Percentiles rank a stretch among this genome's conserved stretches.
Evolutionary conservation across 495 filamentous ascomycete genomes (phyloP).

Genomic region (Penicillium paradoxum): DNA sequence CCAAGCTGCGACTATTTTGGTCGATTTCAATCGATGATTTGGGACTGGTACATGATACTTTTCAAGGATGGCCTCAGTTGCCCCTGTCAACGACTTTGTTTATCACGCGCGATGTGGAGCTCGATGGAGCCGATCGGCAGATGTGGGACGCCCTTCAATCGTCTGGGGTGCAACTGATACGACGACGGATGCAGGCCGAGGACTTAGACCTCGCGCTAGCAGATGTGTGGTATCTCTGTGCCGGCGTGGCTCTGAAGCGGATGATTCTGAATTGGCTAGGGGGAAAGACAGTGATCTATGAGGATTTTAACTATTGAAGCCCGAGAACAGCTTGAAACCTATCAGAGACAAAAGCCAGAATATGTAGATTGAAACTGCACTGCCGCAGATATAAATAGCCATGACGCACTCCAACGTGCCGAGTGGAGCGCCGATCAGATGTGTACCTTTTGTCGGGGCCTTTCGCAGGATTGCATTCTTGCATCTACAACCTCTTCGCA

Average conservation of each 20-base stretch:
- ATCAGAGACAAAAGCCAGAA: too few relatives aligned
- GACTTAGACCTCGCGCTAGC: constrained; percentile 47
- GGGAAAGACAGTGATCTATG: constrained; percentile 57
- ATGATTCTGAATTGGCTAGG: constrained; percentile 57
- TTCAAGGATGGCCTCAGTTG: constrained; percentile 49
- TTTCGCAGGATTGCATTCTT: not conserved
- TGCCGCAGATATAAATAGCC: constrained; percentile 21
- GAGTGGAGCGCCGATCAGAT: constrained; percentile 25
- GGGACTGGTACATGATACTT: constrained; percentile 53
- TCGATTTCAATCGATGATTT: constrained; percentile 57
- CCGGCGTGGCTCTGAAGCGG: constrained; percentile 52
- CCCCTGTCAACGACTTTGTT: constrained; percentile 52
- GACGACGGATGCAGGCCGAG: constrained; percentile 48
- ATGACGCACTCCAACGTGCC: constrained; percentile 24
- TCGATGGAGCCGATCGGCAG: constrained; percentile 11
- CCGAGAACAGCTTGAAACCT: too few relatives aligned
- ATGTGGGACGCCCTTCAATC: constrained; percentile 17
- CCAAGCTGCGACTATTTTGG: constrained; percentile 57
- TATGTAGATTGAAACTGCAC: not conserved
- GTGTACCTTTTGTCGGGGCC: constrained; percentile 8
- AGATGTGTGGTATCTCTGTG: constrained; percentile 64
- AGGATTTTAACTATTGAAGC: constrained; percentile 66
- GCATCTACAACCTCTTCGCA: not conserved
- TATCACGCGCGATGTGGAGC: constrained; percentile 39
- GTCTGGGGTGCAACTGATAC: constrained; percentile 39